Evolutionary conservation across 805 yeast genomes (phyloP).

Genomic region (Candida ponderosae): DNA sequence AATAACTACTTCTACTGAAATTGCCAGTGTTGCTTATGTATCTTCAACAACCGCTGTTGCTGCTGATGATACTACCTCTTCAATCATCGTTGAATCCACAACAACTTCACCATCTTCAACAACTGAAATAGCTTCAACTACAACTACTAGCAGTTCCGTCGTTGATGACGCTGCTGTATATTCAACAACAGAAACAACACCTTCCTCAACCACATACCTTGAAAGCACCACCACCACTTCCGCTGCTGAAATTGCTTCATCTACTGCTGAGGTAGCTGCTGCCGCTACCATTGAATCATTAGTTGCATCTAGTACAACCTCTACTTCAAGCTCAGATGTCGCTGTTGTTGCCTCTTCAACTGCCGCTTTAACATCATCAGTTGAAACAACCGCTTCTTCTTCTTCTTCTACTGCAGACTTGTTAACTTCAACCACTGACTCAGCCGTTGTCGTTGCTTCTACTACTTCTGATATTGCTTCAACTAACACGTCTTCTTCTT

Average conservation of each 20-base stretch:
- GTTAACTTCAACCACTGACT: constrained; percentile 9
- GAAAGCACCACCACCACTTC: no score
- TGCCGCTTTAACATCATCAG: constrained; percentile 12
- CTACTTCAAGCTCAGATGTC: neutral
- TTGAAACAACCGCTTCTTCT: constrained; percentile 14
- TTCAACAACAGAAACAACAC: no score
- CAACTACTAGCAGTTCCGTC: constrained; percentile 11
- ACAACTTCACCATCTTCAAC: constrained; percentile 12
- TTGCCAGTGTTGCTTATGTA: neutral
- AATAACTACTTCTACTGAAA: neutral
- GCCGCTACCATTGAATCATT: neutral
- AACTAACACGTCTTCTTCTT: constrained; percentile 1
- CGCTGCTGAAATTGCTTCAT: neutral
- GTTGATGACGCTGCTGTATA: no score
- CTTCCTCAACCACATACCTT: no score
- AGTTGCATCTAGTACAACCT: neutral
- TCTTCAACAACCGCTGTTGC: neutral
- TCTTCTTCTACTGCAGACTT: constrained; percentile 11
- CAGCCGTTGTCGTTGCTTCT: constrained; percentile 13
- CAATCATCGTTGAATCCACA: neutral
- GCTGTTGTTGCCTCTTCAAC: constrained; percentile 3
- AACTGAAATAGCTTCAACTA: constrained; percentile 14
- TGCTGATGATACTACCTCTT: neutral
- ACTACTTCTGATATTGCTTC: no score
- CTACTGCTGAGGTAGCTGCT: neutral